Evolutionary conservation across 441 rosid species (phyloP).

Genomic region (Erodium texanum): DNA sequence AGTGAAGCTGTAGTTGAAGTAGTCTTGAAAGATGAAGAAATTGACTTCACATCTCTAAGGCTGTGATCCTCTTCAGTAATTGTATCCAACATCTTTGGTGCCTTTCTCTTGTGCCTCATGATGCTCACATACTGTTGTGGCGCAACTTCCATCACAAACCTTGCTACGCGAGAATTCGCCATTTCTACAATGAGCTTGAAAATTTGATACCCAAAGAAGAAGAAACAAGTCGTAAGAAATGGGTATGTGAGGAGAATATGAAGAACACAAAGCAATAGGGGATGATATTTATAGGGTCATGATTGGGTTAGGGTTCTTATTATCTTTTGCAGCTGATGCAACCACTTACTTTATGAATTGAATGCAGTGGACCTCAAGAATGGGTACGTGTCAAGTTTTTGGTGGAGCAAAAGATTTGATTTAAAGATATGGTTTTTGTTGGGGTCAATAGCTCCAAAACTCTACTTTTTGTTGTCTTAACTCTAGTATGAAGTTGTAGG

Average conservation of each 20-base stretch:
- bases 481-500: no score
- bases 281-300: conserved; percentile 29
- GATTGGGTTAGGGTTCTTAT: background rate
- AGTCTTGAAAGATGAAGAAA: conserved; percentile 20
- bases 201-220: background rate
- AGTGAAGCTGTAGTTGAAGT: background rate
- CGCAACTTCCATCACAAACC: conserved; percentile 68
- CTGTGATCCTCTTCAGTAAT: conserved; percentile 61
- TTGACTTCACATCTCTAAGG: conserved; percentile 17
- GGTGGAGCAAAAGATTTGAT: conserved; percentile 10
- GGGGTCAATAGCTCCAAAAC: background rate
- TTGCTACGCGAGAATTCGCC: conserved; percentile 65
- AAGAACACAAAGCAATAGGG: background rate
- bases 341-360: background rate
- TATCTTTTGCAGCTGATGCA: no score
- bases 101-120: conserved; percentile 43
- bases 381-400: no score
- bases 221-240: background rate
- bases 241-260: background rate
- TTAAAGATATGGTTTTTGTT: conserved; percentile 27
- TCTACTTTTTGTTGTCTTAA: no score
- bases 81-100: conserved; percentile 69
- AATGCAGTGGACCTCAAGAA: background rate
- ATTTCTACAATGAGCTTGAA: conserved; percentile 14
- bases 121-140: conserved; percentile 79